Evolutionary conservation across 2,329 filamentous ascomycete species (phyloP).

Genomic region (Sporothrix pseudoabietina): DNA sequence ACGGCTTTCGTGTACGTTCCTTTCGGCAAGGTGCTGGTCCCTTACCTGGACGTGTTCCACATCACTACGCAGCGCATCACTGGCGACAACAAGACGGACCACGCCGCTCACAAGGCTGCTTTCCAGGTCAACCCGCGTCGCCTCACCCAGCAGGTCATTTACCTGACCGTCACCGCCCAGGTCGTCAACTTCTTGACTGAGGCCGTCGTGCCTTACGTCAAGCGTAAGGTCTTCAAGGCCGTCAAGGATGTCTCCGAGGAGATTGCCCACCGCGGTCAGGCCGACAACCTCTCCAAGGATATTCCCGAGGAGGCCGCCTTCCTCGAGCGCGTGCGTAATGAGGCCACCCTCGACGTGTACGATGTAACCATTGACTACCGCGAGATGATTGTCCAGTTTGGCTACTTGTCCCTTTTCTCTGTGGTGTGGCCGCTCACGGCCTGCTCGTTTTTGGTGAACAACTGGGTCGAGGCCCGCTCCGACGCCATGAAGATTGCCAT

Average conservation of each 20-base stretch:
- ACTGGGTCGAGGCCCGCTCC: conserved; percentile 91
- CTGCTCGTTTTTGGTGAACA: conserved; percentile 86
- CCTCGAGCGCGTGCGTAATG: conserved; percentile 75
- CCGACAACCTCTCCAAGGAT: conserved; percentile 57
- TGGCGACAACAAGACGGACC: conserved; percentile 63
- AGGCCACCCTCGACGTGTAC: conserved; percentile 80
- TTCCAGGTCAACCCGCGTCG: conserved; percentile 84
- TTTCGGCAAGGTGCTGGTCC: conserved; percentile 80
- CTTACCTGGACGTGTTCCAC: conserved; percentile 81
- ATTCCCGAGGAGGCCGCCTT: conserved; percentile 77
- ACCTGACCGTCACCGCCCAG: conserved; percentile 92
- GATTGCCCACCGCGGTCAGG: conserved; percentile 53
- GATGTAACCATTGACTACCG: conserved; percentile 88
- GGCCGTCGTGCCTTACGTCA: conserved; percentile 80
- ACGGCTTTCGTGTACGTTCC: conserved; percentile 81
- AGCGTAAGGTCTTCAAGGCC: conserved; percentile 75
- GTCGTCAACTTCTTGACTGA: conserved; percentile 86
- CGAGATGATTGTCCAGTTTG: conserved; percentile 87
- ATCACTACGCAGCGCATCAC: conserved; percentile 73
- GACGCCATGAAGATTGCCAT: conserved; percentile 91
- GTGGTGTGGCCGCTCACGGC: conserved; percentile 94
- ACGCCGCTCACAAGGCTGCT: conserved; percentile 39
- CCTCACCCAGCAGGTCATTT: conserved; percentile 89
- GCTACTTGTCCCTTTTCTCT: conserved; percentile 88
- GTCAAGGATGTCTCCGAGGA: conserved; percentile 72